Conservation (phyloP, 805 yeast species). For the Suhomyces sp. region DNA sequence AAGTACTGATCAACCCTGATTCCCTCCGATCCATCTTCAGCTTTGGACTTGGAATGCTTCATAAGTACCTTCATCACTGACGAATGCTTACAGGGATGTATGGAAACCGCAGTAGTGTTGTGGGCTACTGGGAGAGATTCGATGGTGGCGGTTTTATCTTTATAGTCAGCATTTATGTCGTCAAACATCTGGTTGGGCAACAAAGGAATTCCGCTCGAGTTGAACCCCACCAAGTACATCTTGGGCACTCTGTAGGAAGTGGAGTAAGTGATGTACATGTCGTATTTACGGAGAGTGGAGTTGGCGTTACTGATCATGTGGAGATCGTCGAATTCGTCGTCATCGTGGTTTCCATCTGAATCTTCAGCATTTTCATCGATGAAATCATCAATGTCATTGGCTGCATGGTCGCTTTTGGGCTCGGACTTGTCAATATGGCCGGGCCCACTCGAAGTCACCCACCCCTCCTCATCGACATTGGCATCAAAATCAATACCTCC, state of each 20-base stretch:
- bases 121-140: slow-evolving; percentile 85
- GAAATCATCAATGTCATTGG: slow-evolving; percentile 45
- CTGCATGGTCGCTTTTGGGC: background rate
- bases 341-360: slow-evolving; percentile 31
- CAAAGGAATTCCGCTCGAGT: slow-evolving; percentile 78
- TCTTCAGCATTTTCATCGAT: slow-evolving; percentile 43
- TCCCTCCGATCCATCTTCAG: slow-evolving; percentile 9
- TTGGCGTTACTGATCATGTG: slow-evolving; percentile 29
- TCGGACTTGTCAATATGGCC: background rate
- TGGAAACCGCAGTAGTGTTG: slow-evolving; percentile 76
- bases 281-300: slow-evolving; percentile 65
- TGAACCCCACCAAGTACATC: slow-evolving; percentile 86
- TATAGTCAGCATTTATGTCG: slow-evolving; percentile 87
- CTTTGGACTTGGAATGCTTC: slow-evolving; percentile 55
- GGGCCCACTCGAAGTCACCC: slow-evolving; percentile 40
- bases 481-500: slow-evolving; percentile 34
- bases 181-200: slow-evolving; percentile 90
- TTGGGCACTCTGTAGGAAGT: slow-evolving; percentile 96
- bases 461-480: slow-evolving; percentile 46
- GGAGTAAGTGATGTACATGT: slow-evolving; percentile 86
- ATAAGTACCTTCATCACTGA: slow-evolving; percentile 88
- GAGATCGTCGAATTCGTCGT: slow-evolving; percentile 33
- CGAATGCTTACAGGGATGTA: slow-evolving; percentile 96
- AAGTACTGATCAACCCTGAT: slow-evolving; percentile 89
- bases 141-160: slow-evolving; percentile 94